These are phyloP conservation scores for Candida hungchunana DNA, from an alignment of 805 yeast species.

Conservation along the genomic window DNA sequence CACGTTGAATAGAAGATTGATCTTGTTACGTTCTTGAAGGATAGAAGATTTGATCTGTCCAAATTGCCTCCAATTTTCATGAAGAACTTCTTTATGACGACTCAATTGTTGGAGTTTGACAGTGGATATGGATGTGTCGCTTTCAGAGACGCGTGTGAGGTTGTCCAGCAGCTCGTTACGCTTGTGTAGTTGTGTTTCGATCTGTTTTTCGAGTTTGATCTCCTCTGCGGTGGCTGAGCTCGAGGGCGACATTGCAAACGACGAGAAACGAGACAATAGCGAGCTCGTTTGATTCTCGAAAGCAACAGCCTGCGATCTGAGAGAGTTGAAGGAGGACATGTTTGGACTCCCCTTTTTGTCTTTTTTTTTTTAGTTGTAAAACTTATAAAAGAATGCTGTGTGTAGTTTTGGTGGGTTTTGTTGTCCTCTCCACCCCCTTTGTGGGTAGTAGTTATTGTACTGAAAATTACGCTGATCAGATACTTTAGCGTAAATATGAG, in stretches of 20 bases:
- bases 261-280: slow-evolving; percentile 48
- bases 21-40: slow-evolving; percentile 69
- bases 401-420: background rate
- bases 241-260: slow-evolving; percentile 48
- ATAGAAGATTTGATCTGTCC: slow-evolving; percentile 53
- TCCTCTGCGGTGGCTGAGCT: slow-evolving; percentile 48
- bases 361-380: background rate
- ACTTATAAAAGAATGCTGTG: background rate
- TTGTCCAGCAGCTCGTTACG: slow-evolving; percentile 51
- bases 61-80: slow-evolving; percentile 65
- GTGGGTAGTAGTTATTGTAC: slow-evolving; percentile 2
- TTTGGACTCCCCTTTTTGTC: background rate
- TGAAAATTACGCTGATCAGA: slow-evolving; percentile 1
- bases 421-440: no score
- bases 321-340: slow-evolving; percentile 56
- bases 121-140: slow-evolving; percentile 55
- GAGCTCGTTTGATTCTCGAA: slow-evolving; percentile 66
- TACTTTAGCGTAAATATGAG: slow-evolving; percentile 13
- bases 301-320: slow-evolving; percentile 62
- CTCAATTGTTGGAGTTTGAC: slow-evolving; percentile 77
- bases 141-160: slow-evolving; percentile 51
- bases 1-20: slow-evolving; percentile 70
- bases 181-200: slow-evolving; percentile 49
- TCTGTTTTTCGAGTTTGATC: slow-evolving; percentile 36
- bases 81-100: slow-evolving; percentile 73